These are phyloP conservation scores for Coemansia sp. DNA, from an alignment of 192 early-diverging fungal genomes.

Conservation along the genomic window DNA sequence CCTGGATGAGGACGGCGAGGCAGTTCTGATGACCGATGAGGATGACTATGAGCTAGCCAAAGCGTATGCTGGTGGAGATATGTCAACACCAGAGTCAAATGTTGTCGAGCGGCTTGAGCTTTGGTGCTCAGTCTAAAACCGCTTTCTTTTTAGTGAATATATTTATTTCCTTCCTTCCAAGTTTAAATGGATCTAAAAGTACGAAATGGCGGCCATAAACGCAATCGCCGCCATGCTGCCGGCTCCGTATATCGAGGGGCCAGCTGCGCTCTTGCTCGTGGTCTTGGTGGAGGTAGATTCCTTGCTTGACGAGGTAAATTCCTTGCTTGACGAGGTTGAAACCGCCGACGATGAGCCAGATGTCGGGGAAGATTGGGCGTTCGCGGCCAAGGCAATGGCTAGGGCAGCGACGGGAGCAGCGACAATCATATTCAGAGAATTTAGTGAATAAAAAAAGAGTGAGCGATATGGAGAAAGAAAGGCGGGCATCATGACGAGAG, in stretches of 20 bases:
- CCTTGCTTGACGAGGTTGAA: not conserved
- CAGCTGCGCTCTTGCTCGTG: constrained; percentile 8
- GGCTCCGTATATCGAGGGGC: constrained; percentile 1
- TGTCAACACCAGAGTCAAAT: constrained; percentile 47
- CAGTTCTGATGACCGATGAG: constrained; percentile 86
- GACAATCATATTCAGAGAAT: not conserved
- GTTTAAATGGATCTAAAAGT: constrained; percentile 13
- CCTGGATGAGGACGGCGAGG: constrained; percentile 81
- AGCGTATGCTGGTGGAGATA: constrained; percentile 56
- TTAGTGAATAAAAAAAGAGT: not conserved
- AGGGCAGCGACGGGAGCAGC: not conserved
- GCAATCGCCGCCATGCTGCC: constrained; percentile 13
- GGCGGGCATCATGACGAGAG: not conserved
- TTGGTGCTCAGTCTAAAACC: constrained; percentile 50
- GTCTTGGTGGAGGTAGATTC: not conserved
- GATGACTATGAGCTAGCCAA: constrained; percentile 82
- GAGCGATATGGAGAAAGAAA: not conserved
- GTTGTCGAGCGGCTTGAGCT: constrained; percentile 59
- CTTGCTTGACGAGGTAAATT: not conserved
- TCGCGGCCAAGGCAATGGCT: not conserved
- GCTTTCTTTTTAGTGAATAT: not conserved
- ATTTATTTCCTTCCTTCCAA: not conserved
- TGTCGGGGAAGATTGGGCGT: not conserved
- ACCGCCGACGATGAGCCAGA: not conserved
- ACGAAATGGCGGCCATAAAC: constrained; percentile 20